Conservation (phyloP, 768 basidiomycete species). For the Chiua virens region DNA sequence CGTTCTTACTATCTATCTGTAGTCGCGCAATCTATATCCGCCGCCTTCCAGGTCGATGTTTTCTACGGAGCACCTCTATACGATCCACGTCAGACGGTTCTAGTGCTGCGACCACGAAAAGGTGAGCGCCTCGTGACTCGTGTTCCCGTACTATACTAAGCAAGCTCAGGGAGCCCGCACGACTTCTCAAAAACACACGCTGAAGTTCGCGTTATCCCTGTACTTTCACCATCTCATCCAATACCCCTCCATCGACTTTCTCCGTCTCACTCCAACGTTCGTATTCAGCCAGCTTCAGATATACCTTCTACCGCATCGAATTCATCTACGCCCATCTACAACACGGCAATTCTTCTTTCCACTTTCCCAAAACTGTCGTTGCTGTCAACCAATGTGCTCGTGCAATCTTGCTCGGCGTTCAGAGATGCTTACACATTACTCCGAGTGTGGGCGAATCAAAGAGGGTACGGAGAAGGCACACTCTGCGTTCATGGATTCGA, state of each 20-base stretch:
- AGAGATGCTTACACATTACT: constrained; percentile 74
- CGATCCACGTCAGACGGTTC: constrained; percentile 64
- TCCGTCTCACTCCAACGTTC: constrained; percentile 72
- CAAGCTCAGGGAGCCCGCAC: constrained; percentile 45
- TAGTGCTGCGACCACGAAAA: constrained; percentile 58
- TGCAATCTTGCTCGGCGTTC: constrained; percentile 57
- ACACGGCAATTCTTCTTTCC: constrained; percentile 62
- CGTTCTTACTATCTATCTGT: constrained; percentile 85
- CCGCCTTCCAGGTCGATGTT: constrained; percentile 53
- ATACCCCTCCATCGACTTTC: constrained; percentile 69
- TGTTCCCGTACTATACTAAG: constrained; percentile 8
- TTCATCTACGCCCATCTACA: constrained; percentile 75
- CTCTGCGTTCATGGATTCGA: constrained; percentile 71
- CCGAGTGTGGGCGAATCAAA: constrained; percentile 86
- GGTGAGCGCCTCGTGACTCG: constrained; percentile 40
- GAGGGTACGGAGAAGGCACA: constrained; percentile 68
- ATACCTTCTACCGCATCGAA: constrained; percentile 18
- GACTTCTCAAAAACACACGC: constrained; percentile 71
- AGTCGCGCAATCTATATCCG: constrained; percentile 61
- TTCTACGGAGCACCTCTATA: constrained; percentile 56
- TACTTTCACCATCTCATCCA: constrained; percentile 56
- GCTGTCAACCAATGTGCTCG: constrained; percentile 47
- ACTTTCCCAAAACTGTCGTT: constrained; percentile 39
- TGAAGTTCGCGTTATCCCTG: constrained; percentile 73
- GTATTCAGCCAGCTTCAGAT: constrained; percentile 32